Evolutionary conservation across 2,329 filamentous ascomycete species (phyloP), one percentile per base, ranked within the genome.

Genomic region (Rachicladosporium sp.): DNA sequence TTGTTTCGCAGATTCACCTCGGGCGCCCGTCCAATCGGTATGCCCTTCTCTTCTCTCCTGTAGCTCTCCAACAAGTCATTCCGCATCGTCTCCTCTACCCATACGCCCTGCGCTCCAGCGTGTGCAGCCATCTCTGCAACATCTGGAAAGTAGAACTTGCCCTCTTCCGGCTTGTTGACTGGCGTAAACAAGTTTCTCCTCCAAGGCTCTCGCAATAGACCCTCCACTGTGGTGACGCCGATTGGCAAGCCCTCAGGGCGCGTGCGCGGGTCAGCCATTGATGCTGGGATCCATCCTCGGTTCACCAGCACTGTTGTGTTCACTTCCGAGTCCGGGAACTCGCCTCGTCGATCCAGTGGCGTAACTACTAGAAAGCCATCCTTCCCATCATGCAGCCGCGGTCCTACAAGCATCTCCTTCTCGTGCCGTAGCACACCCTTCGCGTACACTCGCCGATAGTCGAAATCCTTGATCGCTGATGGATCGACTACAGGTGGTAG

Each of bases 181-280:
- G 91, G 91, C 41, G 91, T 98, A 60, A 98, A 98, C 74, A 88
- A 82, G 60, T 98, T 98, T 71, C 89, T 93, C 73, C 93, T 91
- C 76, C 85, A 93, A 6, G 89, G 89, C 65, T 91, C 78, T 43
- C 91, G 67, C 58, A 98, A 59, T 58, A 98, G 55, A 0, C 91
- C 91, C 63, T 94, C 79, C 2, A 98, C 78, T 1, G 72, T 74
- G 7, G 96, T 79, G 53, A 82, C 76, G 0, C 78, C 85, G 36
- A 55, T 59, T 0, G 82, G 81, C 49, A 96, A 50, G 1, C 78
- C 77, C 15, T 77, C 73, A 0, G 71, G 59, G 30, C 85, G 66
- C 41, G 69, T 66, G 48, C 66, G 66, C 64, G 88, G 81, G 43
- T 74, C 64, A 40, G 73, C 73, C 52, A 82, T 70, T 49, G 78